phyloP scores from a whole-genome alignment of 2,329 filamentous ascomycete genomes.

The Penicillium sp. region DNA sequence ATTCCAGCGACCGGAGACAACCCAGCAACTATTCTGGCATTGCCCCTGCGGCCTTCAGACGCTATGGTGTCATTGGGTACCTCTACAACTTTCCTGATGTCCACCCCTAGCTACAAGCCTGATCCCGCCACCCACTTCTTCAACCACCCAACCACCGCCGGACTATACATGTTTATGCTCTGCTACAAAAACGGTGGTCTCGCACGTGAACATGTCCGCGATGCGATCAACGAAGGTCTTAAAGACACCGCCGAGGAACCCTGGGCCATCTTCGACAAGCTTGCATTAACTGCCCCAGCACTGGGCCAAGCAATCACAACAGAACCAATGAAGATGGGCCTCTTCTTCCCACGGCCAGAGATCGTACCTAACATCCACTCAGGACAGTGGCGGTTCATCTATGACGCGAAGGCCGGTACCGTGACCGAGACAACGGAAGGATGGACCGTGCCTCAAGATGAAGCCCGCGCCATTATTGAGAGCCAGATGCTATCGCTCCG shows the following conservation, averaged over 20 bases:
- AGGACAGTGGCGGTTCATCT: conserved; percentile 83
- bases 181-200: conserved; percentile 99
- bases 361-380: conserved; percentile 88
- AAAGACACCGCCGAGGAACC: conserved; percentile 49
- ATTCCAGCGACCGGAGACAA: conserved; percentile 94
- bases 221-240: conserved; percentile 64
- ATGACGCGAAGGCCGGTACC: conserved; percentile 48
- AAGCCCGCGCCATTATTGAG: conserved; percentile 85
- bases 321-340: conserved; percentile 74
- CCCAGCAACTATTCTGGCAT: conserved; percentile 86
- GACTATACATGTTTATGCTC: conserved; percentile 99
- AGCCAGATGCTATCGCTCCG: conserved; percentile 92
- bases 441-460: conserved; percentile 63
- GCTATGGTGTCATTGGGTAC: conserved; percentile 95
- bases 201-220: conserved; percentile 84
- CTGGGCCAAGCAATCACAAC: conserved; percentile 60
- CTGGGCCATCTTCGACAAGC: conserved; percentile 81
- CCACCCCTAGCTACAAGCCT: conserved; percentile 85
- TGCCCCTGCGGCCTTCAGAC: conserved; percentile 83
- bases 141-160: conserved; percentile 89
- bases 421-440: conserved; percentile 54
- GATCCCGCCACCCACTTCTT: conserved; percentile 95
- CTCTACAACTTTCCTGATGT: conserved; percentile 96
- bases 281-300: conserved; percentile 66
- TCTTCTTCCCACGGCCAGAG: conserved; percentile 95